These are phyloP conservation scores for Venturia nashicola DNA, from an alignment of 2,329 filamentous ascomycete genomes.

Conservation along the genomic window DNA sequence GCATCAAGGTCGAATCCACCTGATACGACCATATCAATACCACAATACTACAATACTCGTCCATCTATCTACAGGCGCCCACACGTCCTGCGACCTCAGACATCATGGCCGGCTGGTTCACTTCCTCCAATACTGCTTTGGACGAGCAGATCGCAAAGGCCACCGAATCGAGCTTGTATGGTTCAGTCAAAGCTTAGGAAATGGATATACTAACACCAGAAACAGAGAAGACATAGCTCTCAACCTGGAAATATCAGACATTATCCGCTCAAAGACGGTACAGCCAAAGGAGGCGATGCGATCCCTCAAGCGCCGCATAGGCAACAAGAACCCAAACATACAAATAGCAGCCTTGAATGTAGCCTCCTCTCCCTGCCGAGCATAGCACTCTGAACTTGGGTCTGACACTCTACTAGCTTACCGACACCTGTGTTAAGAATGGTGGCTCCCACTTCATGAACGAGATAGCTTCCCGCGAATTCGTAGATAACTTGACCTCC, in stretches of 20 bases:
- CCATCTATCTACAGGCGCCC: neutral
- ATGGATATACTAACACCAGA: slow-evolving; percentile 13
- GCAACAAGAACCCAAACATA: slow-evolving; percentile 94
- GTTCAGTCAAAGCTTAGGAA: slow-evolving; percentile 11
- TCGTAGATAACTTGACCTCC: slow-evolving; percentile 93
- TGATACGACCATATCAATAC: neutral
- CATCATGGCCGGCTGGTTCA: slow-evolving; percentile 90
- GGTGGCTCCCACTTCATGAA: slow-evolving; percentile 88
- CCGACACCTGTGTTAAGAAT: slow-evolving; percentile 98
- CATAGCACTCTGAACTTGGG: slow-evolving; percentile 10
- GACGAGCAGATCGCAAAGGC: slow-evolving; percentile 96
- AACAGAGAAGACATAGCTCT: slow-evolving; percentile 85
- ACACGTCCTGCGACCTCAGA: neutral
- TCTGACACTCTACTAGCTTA: slow-evolving; percentile 47
- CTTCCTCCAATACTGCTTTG: slow-evolving; percentile 75
- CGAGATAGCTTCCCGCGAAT: slow-evolving; percentile 93
- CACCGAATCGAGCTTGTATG: slow-evolving; percentile 84
- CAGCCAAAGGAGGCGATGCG: slow-evolving; percentile 98
- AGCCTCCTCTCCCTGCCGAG: slow-evolving; percentile 18
- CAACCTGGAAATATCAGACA: slow-evolving; percentile 95
- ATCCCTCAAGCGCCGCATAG: slow-evolving; percentile 84
- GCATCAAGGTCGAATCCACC: neutral
- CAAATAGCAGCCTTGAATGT: slow-evolving; percentile 92
- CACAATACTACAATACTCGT: neutral
- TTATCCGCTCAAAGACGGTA: slow-evolving; percentile 94